Evolutionary conservation across 2,329 filamentous ascomycete genomes (phyloP).

Genomic region (Pseudopithomyces chartarum): DNA sequence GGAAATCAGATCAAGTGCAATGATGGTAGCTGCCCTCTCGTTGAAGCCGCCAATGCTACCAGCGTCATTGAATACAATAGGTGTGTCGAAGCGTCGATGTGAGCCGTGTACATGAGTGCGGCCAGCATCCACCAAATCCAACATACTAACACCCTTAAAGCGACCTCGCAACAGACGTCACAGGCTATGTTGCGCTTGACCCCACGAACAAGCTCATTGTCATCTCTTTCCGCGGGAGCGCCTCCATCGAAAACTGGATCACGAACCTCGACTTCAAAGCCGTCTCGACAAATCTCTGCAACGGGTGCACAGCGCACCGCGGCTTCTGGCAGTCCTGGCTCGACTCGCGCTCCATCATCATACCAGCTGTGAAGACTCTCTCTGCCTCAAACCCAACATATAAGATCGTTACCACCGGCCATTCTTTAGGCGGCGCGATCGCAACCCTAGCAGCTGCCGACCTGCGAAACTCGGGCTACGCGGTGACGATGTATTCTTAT

Average conservation of each 20-base stretch:
- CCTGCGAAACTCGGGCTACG: slow-evolving; percentile 35
- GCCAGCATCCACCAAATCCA: too few relatives aligned
- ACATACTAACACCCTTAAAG: slow-evolving; percentile 4
- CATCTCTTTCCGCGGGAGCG: slow-evolving; percentile 63
- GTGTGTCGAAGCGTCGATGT: slow-evolving; percentile 13
- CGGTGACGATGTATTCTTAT: slow-evolving; percentile 59
- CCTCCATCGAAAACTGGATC: slow-evolving; percentile 65
- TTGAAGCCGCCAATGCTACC: slow-evolving; percentile 51
- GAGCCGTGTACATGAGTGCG: too few relatives aligned
- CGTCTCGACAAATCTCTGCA: slow-evolving; percentile 48
- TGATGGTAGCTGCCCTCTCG: slow-evolving; percentile 53
- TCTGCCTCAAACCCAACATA: slow-evolving; percentile 56
- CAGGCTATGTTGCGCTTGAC: slow-evolving; percentile 54
- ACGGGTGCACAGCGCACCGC: slow-evolving; percentile 59
- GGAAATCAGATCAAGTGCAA: slow-evolving; percentile 52
- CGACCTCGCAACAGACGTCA: slow-evolving; percentile 41
- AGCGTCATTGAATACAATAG: slow-evolving; percentile 51
- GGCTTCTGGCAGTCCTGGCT: slow-evolving; percentile 66
- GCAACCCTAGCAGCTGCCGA: slow-evolving; percentile 65
- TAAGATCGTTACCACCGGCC: slow-evolving; percentile 64
- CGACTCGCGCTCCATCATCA: slow-evolving; percentile 54
- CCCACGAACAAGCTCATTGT: slow-evolving; percentile 58
- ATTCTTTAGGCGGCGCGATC: slow-evolving; percentile 71
- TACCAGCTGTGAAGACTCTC: slow-evolving; percentile 53
- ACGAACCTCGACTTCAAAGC: slow-evolving; percentile 56